phyloP scores from a whole-genome alignment of 2,329 filamentous ascomycete genomes.

The Shiraia sp. region DNA sequence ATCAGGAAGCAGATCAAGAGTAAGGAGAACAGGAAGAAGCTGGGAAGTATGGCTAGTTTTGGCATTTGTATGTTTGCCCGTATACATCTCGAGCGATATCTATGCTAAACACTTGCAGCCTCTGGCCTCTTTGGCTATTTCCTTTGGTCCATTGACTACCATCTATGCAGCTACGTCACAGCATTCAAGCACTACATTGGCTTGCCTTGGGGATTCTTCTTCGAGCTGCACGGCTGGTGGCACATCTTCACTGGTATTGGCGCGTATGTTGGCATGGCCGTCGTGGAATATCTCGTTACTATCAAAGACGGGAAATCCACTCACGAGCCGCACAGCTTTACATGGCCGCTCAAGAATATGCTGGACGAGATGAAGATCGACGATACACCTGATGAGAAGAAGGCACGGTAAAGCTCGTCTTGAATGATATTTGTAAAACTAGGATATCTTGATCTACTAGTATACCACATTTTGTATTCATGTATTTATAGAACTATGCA shows the following conservation, averaged over 20 bases:
- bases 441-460: too few species aligned
- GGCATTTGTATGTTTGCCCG: slow-evolving; percentile 27
- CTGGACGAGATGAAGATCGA: slow-evolving; percentile 31
- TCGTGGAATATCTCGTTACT: slow-evolving; percentile 43
- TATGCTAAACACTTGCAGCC: slow-evolving; percentile 20
- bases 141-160: slow-evolving; percentile 62
- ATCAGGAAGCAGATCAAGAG: slow-evolving; percentile 33
- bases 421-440: too few species aligned
- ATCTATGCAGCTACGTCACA: slow-evolving; percentile 56
- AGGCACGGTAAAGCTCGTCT: slow-evolving; percentile 7
- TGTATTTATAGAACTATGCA: too few species aligned
- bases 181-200: slow-evolving; percentile 52
- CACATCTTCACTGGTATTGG: slow-evolving; percentile 63
- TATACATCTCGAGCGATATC: neutral
- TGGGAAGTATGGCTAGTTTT: slow-evolving; percentile 32
- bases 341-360: slow-evolving; percentile 40
- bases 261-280: slow-evolving; percentile 49
- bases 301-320: slow-evolving; percentile 31
- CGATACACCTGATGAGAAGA: slow-evolving; percentile 14
- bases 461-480: too few species aligned
- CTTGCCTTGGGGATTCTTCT: slow-evolving; percentile 58
- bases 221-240: slow-evolving; percentile 69
- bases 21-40: slow-evolving; percentile 20
- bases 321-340: slow-evolving; percentile 38
- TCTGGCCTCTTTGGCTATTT: slow-evolving; percentile 55